phyloP scores from a whole-genome alignment of 2,329 filamentous ascomycete genomes.

The Aspergillus fructus region DNA sequence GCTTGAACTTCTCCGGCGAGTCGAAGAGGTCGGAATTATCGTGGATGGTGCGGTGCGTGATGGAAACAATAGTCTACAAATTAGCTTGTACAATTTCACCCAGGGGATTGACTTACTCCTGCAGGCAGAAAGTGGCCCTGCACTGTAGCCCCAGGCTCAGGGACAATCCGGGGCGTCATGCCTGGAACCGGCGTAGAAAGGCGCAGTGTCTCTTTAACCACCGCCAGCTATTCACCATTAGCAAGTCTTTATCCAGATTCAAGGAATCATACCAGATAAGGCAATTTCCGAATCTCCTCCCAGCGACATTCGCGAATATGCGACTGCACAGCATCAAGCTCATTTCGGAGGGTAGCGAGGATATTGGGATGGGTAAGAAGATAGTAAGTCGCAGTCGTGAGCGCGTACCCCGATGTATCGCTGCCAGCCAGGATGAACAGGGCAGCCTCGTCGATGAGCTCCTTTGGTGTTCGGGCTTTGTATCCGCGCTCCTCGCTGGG shows the following conservation, averaged over 20 bases:
- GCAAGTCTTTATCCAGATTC: fast-evolving
- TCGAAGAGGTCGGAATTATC: not conserved
- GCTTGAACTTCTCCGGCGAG: not conserved
- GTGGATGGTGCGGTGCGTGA: not conserved
- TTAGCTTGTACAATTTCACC: too few relatives aligned
- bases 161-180: slow-evolving; percentile 14
- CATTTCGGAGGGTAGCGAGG: not conserved
- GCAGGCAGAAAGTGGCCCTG: not conserved
- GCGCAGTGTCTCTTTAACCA: slow-evolving; percentile 53
- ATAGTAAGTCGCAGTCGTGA: slow-evolving; percentile 50
- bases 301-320: not conserved
- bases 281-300: not conserved
- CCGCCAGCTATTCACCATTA: slow-evolving; percentile 24
- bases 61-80: not conserved
- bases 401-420: slow-evolving; percentile 53
- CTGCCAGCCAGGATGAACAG: slow-evolving; percentile 43
- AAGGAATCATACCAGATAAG: not conserved
- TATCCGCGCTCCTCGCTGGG: not conserved
- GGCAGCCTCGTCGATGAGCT: not conserved
- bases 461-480: not conserved
- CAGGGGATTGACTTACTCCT: not conserved
- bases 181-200: slow-evolving; percentile 52
- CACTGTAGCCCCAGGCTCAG: not conserved
- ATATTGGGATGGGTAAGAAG: not conserved
- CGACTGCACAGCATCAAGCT: not conserved